These are phyloP conservation scores for Diaporthe velutina DNA, from an alignment of 2,329 filamentous ascomycete species.

Conservation along the genomic window DNA sequence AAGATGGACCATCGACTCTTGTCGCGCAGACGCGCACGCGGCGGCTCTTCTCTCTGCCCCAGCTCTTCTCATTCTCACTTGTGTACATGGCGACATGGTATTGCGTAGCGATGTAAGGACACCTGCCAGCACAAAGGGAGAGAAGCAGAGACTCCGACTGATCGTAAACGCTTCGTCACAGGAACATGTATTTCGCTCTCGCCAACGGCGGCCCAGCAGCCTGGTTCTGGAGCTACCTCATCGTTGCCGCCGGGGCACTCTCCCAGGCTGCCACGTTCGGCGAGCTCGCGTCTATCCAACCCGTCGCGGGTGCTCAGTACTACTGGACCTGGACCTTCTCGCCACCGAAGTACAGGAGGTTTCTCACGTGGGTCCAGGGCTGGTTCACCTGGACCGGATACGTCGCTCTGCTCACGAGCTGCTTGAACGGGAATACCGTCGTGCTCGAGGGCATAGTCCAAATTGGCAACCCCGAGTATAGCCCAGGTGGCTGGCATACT, in stretches of 20 bases:
- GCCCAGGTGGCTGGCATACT: slow-evolving; percentile 49
- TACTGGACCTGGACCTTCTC: slow-evolving; percentile 51
- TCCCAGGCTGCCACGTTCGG: slow-evolving; percentile 51
- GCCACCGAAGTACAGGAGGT: background rate
- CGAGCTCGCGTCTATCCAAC: slow-evolving; percentile 55
- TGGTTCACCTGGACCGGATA: slow-evolving; percentile 58
- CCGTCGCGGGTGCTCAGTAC: slow-evolving; percentile 56
- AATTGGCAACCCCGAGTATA: slow-evolving; percentile 26
- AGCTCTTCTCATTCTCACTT: slow-evolving; percentile 30
- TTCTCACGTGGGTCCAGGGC: slow-evolving; percentile 42
- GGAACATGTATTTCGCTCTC: slow-evolving; percentile 43
- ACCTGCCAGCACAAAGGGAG: slow-evolving; percentile 26
- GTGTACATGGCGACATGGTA: slow-evolving; percentile 28
- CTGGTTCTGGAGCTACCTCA: slow-evolving; percentile 48
- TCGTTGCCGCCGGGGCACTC: slow-evolving; percentile 47
- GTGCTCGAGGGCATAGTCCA: slow-evolving; percentile 35
- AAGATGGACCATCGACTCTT: background rate
- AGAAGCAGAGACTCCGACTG: slow-evolving; percentile 52
- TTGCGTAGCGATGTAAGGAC: background rate
- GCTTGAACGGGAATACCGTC: slow-evolving; percentile 46
- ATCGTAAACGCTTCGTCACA: slow-evolving; percentile 22
- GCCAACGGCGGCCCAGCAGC: slow-evolving; percentile 50
- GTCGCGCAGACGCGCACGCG: slow-evolving; percentile 18
- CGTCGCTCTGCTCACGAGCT: slow-evolving; percentile 50
- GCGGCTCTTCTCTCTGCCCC: slow-evolving; percentile 23